Evolutionary conservation across 2,329 filamentous ascomycete species (phyloP).

Genomic region (Trichophyton simii): DNA sequence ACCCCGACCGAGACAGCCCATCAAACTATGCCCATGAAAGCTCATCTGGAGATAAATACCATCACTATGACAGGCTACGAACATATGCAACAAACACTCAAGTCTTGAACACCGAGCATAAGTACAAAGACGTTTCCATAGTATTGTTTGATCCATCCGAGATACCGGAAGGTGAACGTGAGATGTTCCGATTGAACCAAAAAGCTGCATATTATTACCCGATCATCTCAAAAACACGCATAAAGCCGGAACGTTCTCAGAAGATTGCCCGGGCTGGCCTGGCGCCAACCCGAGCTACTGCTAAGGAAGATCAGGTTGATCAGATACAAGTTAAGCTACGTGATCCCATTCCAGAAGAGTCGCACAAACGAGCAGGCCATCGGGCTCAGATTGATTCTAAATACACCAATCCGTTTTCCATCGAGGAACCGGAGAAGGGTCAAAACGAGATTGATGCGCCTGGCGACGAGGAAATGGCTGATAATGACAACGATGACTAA

Average conservation of each 20-base stretch:
- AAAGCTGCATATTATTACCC: slow-evolving; percentile 53
- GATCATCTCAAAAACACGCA: slow-evolving; percentile 43
- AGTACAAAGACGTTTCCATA: slow-evolving; percentile 46
- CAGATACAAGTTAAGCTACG: slow-evolving; percentile 41
- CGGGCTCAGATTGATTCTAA: slow-evolving; percentile 36
- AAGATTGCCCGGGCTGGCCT: slow-evolving; percentile 31
- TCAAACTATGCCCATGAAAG: slow-evolving; percentile 37
- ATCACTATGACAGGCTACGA: slow-evolving; percentile 45
- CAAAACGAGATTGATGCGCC: not conserved
- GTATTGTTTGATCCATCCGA: slow-evolving; percentile 43
- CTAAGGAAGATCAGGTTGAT: slow-evolving; percentile 40
- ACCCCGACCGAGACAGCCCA: slow-evolving; percentile 42
- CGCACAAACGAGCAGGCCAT: slow-evolving; percentile 35
- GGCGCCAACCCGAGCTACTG: slow-evolving; percentile 26
- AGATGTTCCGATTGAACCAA: slow-evolving; percentile 21
- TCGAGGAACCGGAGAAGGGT: not conserved
- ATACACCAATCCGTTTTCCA: slow-evolving; percentile 28
- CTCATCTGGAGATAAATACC: slow-evolving; percentile 34
- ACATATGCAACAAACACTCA: slow-evolving; percentile 50
- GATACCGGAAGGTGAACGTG: slow-evolving; percentile 12
- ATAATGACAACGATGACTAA: not conserved
- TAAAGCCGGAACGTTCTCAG: slow-evolving; percentile 39
- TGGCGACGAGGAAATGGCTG: slow-evolving; percentile 2
- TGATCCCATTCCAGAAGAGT: slow-evolving; percentile 39
- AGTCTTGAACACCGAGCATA: slow-evolving; percentile 38